A percentile compares a stretch with the other conserved stretches of the same genome.
Conservation (phyloP, 495 filamentous ascomycete species). For the Niebla homalea region DNA sequence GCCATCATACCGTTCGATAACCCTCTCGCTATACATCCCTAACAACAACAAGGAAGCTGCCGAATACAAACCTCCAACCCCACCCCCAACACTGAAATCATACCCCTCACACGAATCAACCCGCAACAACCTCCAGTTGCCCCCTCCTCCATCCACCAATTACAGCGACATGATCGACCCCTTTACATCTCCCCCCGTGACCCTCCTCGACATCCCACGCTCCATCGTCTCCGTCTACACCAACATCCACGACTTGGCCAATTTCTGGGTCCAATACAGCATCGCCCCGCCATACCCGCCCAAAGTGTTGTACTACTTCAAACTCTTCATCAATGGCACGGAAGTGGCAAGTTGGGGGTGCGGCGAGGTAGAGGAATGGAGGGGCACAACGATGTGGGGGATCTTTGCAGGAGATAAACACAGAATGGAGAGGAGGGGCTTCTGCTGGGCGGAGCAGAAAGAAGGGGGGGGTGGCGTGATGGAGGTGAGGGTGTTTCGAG, state of each 20-base stretch:
- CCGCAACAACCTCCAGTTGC: no score
- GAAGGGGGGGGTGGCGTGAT: conserved; percentile 12
- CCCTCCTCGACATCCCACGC: conserved; percentile 7
- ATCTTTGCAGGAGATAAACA: conserved; percentile 15
- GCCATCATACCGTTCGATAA: conserved; percentile 18
- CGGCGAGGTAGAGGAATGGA: conserved; percentile 22
- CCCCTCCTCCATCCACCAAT: no score
- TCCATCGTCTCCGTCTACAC: conserved; percentile 21
- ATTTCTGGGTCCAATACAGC: conserved; percentile 29
- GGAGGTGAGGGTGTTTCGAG: conserved; percentile 26
- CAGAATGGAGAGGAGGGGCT: background rate
- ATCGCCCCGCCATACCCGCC: conserved; percentile 23
- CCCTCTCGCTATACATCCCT: conserved; percentile 12
- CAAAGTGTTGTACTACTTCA: conserved; percentile 27
- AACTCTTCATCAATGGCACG: conserved; percentile 25
- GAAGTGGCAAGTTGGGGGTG: conserved; percentile 28
- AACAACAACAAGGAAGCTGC: conserved; percentile 10
- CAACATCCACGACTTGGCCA: conserved; percentile 19
- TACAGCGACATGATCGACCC: conserved; percentile 5
- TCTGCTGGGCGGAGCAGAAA: background rate
- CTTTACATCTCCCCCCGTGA: conserved; percentile 8
- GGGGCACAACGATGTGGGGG: conserved; percentile 29
- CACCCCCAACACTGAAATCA: background rate
- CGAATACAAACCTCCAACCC: conserved; percentile 13
- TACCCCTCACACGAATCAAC: no score